Evolutionary conservation across 2,329 filamentous ascomycete species (phyloP), one percentile per base, ranked within the genome.

Genomic region (Diaporthe amygdali): DNA sequence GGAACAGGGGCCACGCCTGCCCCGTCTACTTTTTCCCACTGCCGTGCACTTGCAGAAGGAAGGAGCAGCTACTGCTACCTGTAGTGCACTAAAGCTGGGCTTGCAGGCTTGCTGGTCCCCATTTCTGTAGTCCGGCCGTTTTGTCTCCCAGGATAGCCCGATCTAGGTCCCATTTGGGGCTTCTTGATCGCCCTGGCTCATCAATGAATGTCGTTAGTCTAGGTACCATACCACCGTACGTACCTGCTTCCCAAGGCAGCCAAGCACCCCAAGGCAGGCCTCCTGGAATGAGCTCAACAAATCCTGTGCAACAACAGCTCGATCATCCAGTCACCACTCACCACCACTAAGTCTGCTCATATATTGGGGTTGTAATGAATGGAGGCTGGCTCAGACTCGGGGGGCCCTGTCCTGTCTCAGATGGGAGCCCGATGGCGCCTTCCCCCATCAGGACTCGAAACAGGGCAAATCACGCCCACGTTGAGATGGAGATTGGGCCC

Each of bases 401-500:
- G 12, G 34, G 20, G 63, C 41, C 66, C 52, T 68, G 52, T 22
- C 52, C 25, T 59, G 66, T 68, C 52, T 68, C 66, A 68, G 66
- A 59, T 59, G 52, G 59, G 30, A 32, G 66, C 41, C 20, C 55
- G 47, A 59, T 68, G 66, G 30, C 52, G 66, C 66, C 39, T 47
- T 68, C 25, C 66, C 66, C 44, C 32, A 51, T 49, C 30, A 47
- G 52, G 66, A 51, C 52, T 39, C 52, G 52, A 59, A 68, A 59
- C 52, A 59, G 66, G 54, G 52, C 52, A 47, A 46, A 47, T 51
- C 52, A 54, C 51, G 34, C 30, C 51, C 66, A 68, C 54, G 41
- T 55, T 68, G 66, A 68, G 66, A 64, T 34, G 47, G 59, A 63
- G 27, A 59, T 61, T 68, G 52, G 66, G 66, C 66, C 66, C 55